Conservation (phyloP, 148 eudicot genomes). For the Rhododendron henanense region DNA sequence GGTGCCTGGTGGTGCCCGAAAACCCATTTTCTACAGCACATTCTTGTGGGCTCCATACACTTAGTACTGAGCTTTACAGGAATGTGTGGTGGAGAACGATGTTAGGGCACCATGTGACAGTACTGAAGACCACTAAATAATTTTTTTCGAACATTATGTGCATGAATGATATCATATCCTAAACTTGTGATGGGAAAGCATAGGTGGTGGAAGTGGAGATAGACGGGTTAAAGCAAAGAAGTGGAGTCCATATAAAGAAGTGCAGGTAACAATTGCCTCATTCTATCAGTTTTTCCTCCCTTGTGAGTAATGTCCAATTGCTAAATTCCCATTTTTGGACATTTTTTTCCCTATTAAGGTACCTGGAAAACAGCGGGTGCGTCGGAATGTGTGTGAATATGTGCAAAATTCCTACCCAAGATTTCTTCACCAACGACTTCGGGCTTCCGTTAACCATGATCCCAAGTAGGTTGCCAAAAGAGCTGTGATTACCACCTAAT, state of each 20-base stretch:
- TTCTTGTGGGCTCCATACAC: background rate
- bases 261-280: conserved; percentile 55
- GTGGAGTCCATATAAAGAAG: conserved; percentile 86
- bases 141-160: background rate
- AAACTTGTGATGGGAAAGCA: conserved; percentile 6
- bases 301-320: background rate
- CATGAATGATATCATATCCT: background rate
- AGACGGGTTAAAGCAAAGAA: conserved; percentile 80
- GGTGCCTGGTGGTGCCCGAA: background rate
- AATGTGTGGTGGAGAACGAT: background rate
- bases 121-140: background rate
- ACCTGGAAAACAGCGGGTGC: conserved; percentile 94
- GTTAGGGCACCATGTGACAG: background rate
- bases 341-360: conserved; percentile 32
- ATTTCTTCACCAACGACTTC: conserved; percentile 94
- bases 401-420: conserved; percentile 98
- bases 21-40: background rate
- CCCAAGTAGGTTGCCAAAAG: conserved; percentile 54
- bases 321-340: background rate
- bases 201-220: conserved; percentile 88
- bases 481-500: background rate
- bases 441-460: conserved; percentile 96
- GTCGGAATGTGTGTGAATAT: conserved; percentile 95
- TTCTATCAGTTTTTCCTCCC: background rate
- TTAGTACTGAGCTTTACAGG: background rate